These are phyloP conservation scores for Metschnikowia picachoensis DNA, from an alignment of 805 yeast species.

Conservation along the genomic window DNA sequence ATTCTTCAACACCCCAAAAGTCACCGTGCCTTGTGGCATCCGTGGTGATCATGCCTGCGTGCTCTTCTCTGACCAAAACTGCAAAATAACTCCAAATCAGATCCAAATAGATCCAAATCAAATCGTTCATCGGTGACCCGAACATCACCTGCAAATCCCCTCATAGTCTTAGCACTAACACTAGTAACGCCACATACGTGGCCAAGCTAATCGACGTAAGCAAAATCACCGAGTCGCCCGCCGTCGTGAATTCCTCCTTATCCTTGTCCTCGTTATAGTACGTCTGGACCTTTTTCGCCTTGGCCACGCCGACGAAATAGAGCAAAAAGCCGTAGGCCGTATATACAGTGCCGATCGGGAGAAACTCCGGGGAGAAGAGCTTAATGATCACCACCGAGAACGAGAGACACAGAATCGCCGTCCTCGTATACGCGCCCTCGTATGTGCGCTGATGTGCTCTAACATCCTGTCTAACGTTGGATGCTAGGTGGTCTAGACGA, in stretches of 20 bases:
- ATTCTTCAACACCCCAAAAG: too few species aligned
- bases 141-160: background rate
- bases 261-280: constrained; percentile 37
- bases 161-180: constrained; percentile 45
- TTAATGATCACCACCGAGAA: constrained; percentile 63
- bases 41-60: too few species aligned
- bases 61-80: too few species aligned
- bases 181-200: constrained; percentile 50
- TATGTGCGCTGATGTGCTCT: constrained; percentile 78
- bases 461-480: constrained; percentile 44
- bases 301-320: constrained; percentile 36
- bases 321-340: constrained; percentile 53
- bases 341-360: constrained; percentile 63
- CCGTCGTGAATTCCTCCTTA: constrained; percentile 48
- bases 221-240: constrained; percentile 57
- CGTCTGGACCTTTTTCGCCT: constrained; percentile 34
- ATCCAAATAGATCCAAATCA: background rate
- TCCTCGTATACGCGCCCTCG: constrained; percentile 77
- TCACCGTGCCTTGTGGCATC: too few species aligned
- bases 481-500: constrained; percentile 34
- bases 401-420: constrained; percentile 65
- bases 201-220: constrained; percentile 47
- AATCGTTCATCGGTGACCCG: background rate
- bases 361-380: constrained; percentile 58
- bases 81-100: too few species aligned